Evolutionary conservation across 2,329 filamentous ascomycete genomes (phyloP).

Genomic region (Xylaria hypoxylon): DNA sequence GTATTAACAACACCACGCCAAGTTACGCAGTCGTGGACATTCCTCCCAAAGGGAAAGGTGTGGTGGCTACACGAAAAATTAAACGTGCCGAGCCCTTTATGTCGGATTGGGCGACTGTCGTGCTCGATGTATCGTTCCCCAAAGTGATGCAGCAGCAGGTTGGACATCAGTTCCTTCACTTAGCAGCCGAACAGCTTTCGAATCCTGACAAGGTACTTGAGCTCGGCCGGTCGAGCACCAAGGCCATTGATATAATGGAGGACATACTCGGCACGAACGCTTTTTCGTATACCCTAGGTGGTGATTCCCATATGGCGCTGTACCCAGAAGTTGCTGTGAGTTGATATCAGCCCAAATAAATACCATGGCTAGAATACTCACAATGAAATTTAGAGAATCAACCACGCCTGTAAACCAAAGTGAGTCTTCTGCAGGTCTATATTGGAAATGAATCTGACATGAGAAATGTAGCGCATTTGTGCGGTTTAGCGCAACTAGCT

Average conservation of each 20-base stretch:
- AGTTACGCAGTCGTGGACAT: constrained; percentile 48
- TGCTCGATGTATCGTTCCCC: constrained; percentile 51
- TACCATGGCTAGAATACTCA: constrained; percentile 26
- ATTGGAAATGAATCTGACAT: neutral
- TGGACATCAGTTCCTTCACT: constrained; percentile 49
- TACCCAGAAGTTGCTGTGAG: constrained; percentile 45
- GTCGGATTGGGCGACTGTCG: constrained; percentile 51
- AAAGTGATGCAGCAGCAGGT: constrained; percentile 45
- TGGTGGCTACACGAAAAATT: constrained; percentile 52
- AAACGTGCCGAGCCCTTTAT: constrained; percentile 52
- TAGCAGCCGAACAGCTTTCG: constrained; percentile 48
- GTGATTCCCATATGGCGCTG: constrained; percentile 44
- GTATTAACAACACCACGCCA: constrained; percentile 14
- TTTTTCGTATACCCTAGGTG: constrained; percentile 48
- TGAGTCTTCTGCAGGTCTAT: constrained; percentile 37
- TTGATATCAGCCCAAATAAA: neutral
- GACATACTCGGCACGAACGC: constrained; percentile 54
- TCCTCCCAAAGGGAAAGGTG: constrained; percentile 51
- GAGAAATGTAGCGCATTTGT: constrained; percentile 48
- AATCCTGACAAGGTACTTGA: constrained; percentile 46
- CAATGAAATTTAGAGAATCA: constrained; percentile 42
- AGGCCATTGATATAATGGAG: constrained; percentile 49
- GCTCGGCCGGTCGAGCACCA: constrained; percentile 47
- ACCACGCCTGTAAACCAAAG: constrained; percentile 54
- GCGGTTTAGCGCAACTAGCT: constrained; percentile 47